Evolutionary conservation across 371 early-diverging fungal species (phyloP).

Genomic region (Circinella minor): DNA sequence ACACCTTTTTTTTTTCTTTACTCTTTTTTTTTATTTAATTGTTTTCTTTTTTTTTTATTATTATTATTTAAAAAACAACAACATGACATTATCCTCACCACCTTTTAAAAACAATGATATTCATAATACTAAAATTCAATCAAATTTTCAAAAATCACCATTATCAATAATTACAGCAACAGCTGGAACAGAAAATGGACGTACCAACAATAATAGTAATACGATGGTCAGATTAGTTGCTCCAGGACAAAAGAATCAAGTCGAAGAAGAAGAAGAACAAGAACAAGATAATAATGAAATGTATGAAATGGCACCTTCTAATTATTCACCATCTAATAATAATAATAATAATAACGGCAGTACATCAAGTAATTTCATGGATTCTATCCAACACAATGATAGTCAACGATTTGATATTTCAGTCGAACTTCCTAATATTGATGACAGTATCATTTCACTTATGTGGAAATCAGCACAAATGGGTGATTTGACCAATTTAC

Average conservation of each 20-base stretch:
- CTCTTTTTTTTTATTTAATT: too few relatives aligned
- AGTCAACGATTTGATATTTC: neutral
- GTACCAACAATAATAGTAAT: neutral
- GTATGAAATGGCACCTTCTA: neutral
- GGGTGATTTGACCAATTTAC: conserved; percentile 31
- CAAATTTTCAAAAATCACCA: too few relatives aligned
- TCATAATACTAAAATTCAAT: too few relatives aligned
- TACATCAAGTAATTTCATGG: neutral
- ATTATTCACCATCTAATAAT: neutral
- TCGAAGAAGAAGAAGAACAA: too few relatives aligned
- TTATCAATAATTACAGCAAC: neutral
- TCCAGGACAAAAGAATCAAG: neutral
- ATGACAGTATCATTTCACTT: neutral
- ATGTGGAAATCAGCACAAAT: conserved; percentile 40
- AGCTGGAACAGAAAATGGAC: neutral
- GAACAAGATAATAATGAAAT: neutral
- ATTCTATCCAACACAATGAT: neutral
- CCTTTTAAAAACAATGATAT: too few relatives aligned
- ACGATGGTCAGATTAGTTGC: neutral
- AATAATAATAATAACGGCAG: neutral
- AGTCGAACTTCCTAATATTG: conserved; percentile 1
- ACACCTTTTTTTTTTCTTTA: too few relatives aligned
- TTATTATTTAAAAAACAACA: too few relatives aligned
- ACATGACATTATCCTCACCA: too few relatives aligned
- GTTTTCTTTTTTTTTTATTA: too few relatives aligned